phyloP scores from a whole-genome alignment of 139 green algal genomes.

The Parachlorella kessleri region DNA sequence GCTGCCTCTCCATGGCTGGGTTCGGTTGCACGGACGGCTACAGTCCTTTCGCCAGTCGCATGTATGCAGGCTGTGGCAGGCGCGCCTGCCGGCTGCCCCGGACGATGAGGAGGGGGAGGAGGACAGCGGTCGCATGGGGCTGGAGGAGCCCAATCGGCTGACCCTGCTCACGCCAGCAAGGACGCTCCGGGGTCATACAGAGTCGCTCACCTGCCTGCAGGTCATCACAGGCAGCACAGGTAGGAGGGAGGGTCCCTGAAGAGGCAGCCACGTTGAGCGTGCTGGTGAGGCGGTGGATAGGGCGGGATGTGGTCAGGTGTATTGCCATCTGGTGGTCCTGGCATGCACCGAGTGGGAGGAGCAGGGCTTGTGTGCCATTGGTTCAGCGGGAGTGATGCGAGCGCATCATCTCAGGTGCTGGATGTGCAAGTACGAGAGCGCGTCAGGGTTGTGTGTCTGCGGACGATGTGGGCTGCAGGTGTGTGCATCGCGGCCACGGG shows the following conservation, averaged over 20 bases:
- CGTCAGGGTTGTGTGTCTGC: too few species aligned
- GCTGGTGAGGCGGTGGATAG: too few species aligned
- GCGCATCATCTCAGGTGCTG: neutral
- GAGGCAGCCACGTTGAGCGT: too few species aligned
- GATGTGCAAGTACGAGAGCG: too few species aligned
- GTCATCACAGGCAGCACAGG: constrained; percentile 16
- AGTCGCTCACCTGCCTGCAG: constrained; percentile 26
- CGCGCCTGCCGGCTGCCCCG: neutral
- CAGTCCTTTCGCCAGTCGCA: too few species aligned
- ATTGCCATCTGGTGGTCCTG: too few species aligned
- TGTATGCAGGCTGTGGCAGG: neutral
- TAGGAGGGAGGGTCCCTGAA: neutral
- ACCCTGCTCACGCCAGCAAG: constrained; percentile 23
- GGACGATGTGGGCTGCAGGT: neutral
- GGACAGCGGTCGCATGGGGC: too few species aligned
- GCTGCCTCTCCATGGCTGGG: neutral
- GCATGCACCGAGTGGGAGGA: too few species aligned
- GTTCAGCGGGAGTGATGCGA: neutral
- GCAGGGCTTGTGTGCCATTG: too few species aligned
- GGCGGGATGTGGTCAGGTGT: too few species aligned
- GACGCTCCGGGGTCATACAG: constrained; percentile 25
- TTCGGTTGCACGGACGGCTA: neutral
- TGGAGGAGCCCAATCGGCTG: neutral
- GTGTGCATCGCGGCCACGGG: constrained; percentile 24
- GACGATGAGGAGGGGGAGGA: constrained; percentile 2